Evolutionary conservation across 2,329 filamentous ascomycete species (phyloP).

Genomic region (Epichloe bromicola): DNA sequence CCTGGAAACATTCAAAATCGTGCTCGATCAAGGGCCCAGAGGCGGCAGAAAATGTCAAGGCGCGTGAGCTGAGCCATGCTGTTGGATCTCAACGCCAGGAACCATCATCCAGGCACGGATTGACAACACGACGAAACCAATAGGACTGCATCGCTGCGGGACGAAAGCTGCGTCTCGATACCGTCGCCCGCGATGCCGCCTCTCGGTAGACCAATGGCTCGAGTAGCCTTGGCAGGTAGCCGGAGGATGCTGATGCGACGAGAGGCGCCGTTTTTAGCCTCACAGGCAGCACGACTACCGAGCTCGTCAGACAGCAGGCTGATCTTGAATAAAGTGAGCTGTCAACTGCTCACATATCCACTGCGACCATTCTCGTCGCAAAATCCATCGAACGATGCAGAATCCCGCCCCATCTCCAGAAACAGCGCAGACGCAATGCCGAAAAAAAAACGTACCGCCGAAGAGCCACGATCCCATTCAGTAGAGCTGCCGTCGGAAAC

Average conservation of each 20-base stretch:
- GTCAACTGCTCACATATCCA: background rate
- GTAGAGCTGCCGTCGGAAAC: slow-evolving; percentile 20
- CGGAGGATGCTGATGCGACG: slow-evolving; percentile 13
- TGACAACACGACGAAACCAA: background rate
- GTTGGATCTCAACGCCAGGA: background rate
- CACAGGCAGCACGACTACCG: background rate
- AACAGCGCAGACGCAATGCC: background rate
- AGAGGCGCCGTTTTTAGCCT: background rate
- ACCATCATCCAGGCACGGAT: background rate
- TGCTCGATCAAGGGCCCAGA: background rate
- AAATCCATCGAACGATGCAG: slow-evolving; percentile 9
- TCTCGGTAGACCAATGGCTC: slow-evolving; percentile 19
- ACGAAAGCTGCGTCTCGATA: background rate
- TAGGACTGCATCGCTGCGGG: background rate
- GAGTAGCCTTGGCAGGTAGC: slow-evolving; percentile 18
- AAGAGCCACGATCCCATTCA: background rate
- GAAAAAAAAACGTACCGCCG: slow-evolving; percentile 1
- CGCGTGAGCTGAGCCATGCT: background rate
- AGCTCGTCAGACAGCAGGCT: background rate
- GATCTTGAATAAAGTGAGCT: slow-evolving; percentile 3
- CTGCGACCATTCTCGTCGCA: slow-evolving; percentile 17
- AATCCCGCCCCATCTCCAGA: background rate
- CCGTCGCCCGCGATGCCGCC: slow-evolving; percentile 19
- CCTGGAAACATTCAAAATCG: background rate
- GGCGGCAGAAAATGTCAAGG: slow-evolving; percentile 1